Conservation (phyloP, 1,139 yeast genomes). For the Zygoascus meyerae region DNA sequence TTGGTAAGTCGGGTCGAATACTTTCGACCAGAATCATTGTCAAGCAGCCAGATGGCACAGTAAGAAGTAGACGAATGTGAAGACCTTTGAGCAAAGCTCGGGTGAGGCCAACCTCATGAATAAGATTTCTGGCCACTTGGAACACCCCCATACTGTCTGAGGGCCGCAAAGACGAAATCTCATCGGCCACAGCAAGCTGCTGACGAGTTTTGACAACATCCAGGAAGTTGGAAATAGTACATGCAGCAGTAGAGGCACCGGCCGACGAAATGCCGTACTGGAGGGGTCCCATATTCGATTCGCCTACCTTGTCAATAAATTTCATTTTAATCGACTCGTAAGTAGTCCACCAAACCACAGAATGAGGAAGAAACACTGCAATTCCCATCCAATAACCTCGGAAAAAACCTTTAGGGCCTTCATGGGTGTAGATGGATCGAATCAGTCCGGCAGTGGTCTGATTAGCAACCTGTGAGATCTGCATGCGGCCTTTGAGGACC, state of each 20-base stretch:
- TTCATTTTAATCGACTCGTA: slow-evolving; percentile 23
- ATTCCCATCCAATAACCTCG: slow-evolving; percentile 43
- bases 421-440: slow-evolving; percentile 28
- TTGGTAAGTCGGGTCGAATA: slow-evolving; percentile 33
- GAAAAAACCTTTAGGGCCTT: slow-evolving; percentile 38
- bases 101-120: slow-evolving; percentile 35
- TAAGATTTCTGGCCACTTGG: slow-evolving; percentile 33
- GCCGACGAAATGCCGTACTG: slow-evolving; percentile 37
- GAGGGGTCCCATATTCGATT: slow-evolving; percentile 21
- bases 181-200: slow-evolving; percentile 39
- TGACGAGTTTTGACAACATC: slow-evolving; percentile 42
- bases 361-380: slow-evolving; percentile 38
- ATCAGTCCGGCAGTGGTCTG: slow-evolving; percentile 25
- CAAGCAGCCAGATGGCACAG: slow-evolving; percentile 38
- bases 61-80: slow-evolving; percentile 35
- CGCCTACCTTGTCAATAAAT: slow-evolving; percentile 6
- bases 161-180: slow-evolving; percentile 36
- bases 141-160: slow-evolving; percentile 35
- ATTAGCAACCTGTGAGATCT: slow-evolving; percentile 27
- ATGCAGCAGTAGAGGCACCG: slow-evolving; percentile 35
- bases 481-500: slow-evolving; percentile 41
- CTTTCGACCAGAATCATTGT: slow-evolving; percentile 39
- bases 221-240: slow-evolving; percentile 37
- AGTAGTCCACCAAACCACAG: slow-evolving; percentile 39
- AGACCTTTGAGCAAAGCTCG: slow-evolving; percentile 37